Evolutionary conservation across 257 asterid genomes (phyloP).

Genomic region (Nicotiana noctiflora): DNA sequence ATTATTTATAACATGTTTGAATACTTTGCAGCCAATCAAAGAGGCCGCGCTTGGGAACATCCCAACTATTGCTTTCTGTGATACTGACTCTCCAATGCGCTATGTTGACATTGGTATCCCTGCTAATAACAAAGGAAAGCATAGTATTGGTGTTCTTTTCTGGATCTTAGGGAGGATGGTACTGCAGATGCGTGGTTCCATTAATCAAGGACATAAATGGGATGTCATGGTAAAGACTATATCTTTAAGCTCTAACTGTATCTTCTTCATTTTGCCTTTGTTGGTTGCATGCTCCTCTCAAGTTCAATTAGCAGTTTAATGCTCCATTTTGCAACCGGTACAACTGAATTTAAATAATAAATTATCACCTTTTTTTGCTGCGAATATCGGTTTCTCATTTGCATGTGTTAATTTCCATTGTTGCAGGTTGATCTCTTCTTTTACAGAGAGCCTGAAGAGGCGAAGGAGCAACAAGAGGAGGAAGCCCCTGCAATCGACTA

Average conservation of each 20-base stretch:
- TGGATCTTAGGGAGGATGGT: slow-evolving; percentile 24
- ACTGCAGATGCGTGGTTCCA: slow-evolving; percentile 19
- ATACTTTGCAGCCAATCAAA: slow-evolving; percentile 18
- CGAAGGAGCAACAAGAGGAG: slow-evolving; percentile 20
- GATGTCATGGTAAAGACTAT: slow-evolving; percentile 14
- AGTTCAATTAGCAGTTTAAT: too few relatives aligned
- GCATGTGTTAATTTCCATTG: neutral
- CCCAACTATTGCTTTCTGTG: slow-evolving; percentile 24
- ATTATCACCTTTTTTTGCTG: too few relatives aligned
- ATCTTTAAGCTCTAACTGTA: neutral
- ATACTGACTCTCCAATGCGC: slow-evolving; percentile 18
- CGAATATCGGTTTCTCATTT: neutral
- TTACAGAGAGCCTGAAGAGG: slow-evolving; percentile 24
- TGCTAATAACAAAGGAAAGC: slow-evolving; percentile 23
- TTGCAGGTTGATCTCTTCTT: slow-evolving; percentile 21
- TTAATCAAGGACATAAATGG: slow-evolving; percentile 16
- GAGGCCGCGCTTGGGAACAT: slow-evolving; percentile 25
- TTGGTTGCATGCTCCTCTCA: neutral
- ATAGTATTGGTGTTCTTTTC: slow-evolving; percentile 20
- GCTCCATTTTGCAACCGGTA: neutral
- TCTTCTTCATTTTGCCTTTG: neutral
- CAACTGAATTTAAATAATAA: too few relatives aligned
- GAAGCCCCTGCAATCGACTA: slow-evolving; percentile 14
- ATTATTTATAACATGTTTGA: neutral
- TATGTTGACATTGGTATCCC: slow-evolving; percentile 23